Base-by-base conservation (phyloP, 805 yeast species). In the Candida sakaeoensis region DNA sequence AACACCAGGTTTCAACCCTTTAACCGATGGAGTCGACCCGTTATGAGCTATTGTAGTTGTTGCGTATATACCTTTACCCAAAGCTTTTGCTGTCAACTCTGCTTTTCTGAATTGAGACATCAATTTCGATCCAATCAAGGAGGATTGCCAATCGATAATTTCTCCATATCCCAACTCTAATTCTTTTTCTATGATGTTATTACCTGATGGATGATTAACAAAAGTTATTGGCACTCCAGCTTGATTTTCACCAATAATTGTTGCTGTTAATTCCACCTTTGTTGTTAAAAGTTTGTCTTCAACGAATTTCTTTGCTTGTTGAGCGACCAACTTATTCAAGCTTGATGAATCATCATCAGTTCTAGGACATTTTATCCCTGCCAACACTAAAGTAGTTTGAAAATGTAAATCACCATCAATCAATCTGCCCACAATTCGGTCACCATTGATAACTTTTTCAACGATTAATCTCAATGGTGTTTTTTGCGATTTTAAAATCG, bases 91-190 rank as follows among this genome's bases (percentile, higher is more conserved):
- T 1, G 68, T 54, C 45, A 70, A 75, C 57, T 85, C 95, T 19
- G 81, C 77, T 43, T 68, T 73, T 53, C 95, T 75, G 40, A 85
- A 70, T 25, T 57, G 54, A 2, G 72, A 49, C 89, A 87, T 85
- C 17, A 68, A 65, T 32, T 70, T 61, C 8, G 88, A 64, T 4
- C 95, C 95, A 42, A 87, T 65, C 30, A 78, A 51, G 10, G 74
- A 54, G 1, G 88, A 77, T 56, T 88, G 95, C 88, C 91, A 82
- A 57, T 87, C 95, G 18, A 80, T 75, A 36, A 86, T 79, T 48
- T 79, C 80, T 9, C 83, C 95, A 22, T 82, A 68, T 8, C 96
- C 96, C 40, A 69, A 70, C 41, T 74, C 77, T 43, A 87, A 69
- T 41, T 87, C 63, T 47, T 77, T 75, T 48, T 79, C 84, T 42